Evolutionary conservation across 306 rosid genomes (phyloP).

Genomic region (Vicia villosa): DNA sequence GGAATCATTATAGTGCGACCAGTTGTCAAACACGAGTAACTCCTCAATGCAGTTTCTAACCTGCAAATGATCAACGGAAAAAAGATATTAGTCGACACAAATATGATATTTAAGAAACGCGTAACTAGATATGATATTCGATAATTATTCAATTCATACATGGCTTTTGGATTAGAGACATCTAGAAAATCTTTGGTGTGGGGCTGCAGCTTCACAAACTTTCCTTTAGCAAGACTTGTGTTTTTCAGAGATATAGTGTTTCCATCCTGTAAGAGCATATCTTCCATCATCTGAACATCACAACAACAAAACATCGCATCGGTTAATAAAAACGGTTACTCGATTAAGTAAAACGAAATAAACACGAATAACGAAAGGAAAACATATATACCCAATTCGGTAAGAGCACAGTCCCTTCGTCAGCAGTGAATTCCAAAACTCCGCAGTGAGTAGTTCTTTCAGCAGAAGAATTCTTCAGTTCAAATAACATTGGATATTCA

Average conservation of each 20-base stretch:
- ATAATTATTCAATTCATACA: conserved; percentile 21
- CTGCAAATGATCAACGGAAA: conserved; percentile 40
- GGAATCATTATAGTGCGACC: conserved; percentile 62
- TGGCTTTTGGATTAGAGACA: conserved; percentile 54
- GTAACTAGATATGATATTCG: not conserved
- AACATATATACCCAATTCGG: conserved; percentile 51
- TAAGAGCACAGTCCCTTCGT: conserved; percentile 47
- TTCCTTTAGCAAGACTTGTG: conserved; percentile 45
- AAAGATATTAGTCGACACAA: not conserved
- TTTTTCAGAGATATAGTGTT: conserved; percentile 45
- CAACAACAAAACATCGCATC: not conserved
- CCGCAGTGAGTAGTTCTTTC: conserved; percentile 54
- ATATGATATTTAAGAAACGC: not conserved
- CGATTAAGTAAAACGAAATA: not conserved
- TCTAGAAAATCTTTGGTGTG: conserved; percentile 58
- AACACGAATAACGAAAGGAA: conserved; percentile 1
- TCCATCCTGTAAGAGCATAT: conserved; percentile 53
- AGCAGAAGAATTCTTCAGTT: conserved; percentile 43
- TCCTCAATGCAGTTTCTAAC: conserved; percentile 55
- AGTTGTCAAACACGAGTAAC: conserved; percentile 54
- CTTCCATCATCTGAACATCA: conserved; percentile 57
- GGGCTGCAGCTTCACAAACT: conserved; percentile 60
- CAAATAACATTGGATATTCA: conserved; percentile 64
- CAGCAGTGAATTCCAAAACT: conserved; percentile 61
- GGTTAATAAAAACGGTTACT: conserved; percentile 5